Base-by-base conservation (phyloP, 352 stramenopile genomes). In the Peronospora tabacina region DNA sequence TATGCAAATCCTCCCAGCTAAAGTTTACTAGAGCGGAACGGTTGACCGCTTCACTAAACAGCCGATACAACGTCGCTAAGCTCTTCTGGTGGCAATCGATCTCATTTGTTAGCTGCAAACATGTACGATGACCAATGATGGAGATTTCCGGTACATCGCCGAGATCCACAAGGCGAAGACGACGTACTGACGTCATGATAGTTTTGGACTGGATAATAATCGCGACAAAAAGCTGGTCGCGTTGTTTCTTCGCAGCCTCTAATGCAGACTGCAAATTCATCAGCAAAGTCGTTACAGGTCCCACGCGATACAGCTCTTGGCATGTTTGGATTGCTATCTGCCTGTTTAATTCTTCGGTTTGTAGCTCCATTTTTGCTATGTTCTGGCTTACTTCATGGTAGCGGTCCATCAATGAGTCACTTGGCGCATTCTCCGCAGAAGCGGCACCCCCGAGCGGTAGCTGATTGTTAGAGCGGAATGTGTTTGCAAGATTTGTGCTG, bases 71-170 rank as follows among this genome's bases (percentile, higher is more conserved):
- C 6, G 49, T 50, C 3, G 48, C 38, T 0, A 75, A 37, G 8
- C 65, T 56, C n/a, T 34, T 60, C 20, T 72, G 71, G 24, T 68
- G 56, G 12, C 67, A 24, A 9, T 66, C 68, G 42, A 90, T 75
- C 34, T 78, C 56, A 19, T 63, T 47, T 6, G 76, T 69, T 28
- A 87, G 50, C 48, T 78, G 58, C 5, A 83, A 26, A 37, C 75
- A 84, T 34, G 81, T 85, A 7, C 56, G 69, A 44, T 87, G 76
- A 42, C 72, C 68, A 17, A 75, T 65, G 10, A 50, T 61, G 11
- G 63, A 53, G 4, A 90, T 75, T 24, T 85, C 70, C 2, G 74
- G 61, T 6, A 90, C 82, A 52, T 90, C 68, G 9, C 59, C 62
- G 0, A 90, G 70, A 35, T 77, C 51, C 28, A 65, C 46, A 39